phyloP scores from a whole-genome alignment of 176 grass and related monocot genomes.

The Thalia dealbata region DNA sequence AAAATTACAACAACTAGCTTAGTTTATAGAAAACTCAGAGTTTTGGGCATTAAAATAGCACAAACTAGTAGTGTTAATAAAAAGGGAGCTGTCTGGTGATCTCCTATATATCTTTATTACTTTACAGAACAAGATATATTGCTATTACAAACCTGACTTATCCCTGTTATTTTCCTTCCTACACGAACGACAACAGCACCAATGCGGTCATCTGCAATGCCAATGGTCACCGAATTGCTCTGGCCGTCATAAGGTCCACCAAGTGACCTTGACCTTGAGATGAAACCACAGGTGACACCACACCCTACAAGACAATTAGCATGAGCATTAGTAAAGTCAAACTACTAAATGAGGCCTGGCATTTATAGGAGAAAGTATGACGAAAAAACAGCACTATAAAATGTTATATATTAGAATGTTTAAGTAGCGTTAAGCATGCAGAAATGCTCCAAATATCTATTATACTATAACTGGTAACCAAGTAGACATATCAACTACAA shows the following conservation, averaged over 20 bases:
- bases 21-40: too few relatives aligned
- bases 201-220: slow-evolving; percentile 74
- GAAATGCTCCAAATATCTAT: neutral
- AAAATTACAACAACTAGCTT: too few relatives aligned
- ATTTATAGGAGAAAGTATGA: too few relatives aligned
- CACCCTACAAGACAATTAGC: slow-evolving; percentile 28
- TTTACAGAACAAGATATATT: too few relatives aligned
- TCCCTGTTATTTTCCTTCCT: slow-evolving; percentile 89
- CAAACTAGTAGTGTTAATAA: too few relatives aligned
- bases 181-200: slow-evolving; percentile 67
- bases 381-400: too few relatives aligned
- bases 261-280: slow-evolving; percentile 42
- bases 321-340: neutral
- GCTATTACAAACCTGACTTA: slow-evolving; percentile 67
- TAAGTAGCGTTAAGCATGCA: neutral
- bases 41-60: too few relatives aligned
- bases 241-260: slow-evolving; percentile 28
- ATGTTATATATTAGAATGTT: too few relatives aligned
- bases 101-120: too few relatives aligned
- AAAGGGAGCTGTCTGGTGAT: too few relatives aligned
- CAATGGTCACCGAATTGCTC: slow-evolving; percentile 49
- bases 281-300: slow-evolving; percentile 10
- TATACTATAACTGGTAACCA: neutral
- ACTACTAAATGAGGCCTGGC: too few relatives aligned
- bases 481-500: neutral